Conservation (phyloP, 345 rosid species). For the Salix viminalis region DNA sequence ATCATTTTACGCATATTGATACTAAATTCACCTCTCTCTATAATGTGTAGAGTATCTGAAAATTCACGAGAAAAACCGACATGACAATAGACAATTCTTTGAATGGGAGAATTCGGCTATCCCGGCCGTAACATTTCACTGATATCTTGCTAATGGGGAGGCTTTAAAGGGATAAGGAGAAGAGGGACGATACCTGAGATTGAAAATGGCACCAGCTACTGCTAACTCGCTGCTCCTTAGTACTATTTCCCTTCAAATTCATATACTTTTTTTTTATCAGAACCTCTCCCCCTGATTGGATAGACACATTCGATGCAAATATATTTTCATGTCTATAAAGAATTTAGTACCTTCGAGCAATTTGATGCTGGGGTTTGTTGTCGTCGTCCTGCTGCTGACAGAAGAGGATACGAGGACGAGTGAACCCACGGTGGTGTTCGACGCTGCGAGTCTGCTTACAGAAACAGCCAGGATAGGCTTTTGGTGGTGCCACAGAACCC, state of each 20-base stretch:
- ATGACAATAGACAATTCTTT: no score
- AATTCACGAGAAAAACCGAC: no score
- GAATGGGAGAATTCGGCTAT: no score
- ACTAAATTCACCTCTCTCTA: no score
- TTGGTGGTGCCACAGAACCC: constrained; percentile 56
- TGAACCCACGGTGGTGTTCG: not conserved
- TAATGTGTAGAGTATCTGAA: no score
- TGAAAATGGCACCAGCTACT: constrained; percentile 69
- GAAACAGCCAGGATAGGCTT: constrained; percentile 1
- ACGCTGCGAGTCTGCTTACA: constrained; percentile 12
- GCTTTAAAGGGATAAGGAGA: not conserved
- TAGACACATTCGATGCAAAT: no score
- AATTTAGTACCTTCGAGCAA: constrained; percentile 47
- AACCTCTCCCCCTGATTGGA: not conserved
- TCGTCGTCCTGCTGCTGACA: constrained; percentile 34
- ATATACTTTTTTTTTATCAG: not conserved
- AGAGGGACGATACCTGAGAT: constrained; percentile 44
- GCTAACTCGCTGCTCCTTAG: constrained; percentile 88
- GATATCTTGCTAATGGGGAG: no score
- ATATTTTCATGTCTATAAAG: no score
- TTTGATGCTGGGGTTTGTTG: constrained; percentile 29
- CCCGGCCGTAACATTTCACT: no score
- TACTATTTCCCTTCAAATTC: constrained; percentile 54
- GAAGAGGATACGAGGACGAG: constrained; percentile 21
- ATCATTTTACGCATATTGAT: no score